Base-by-base conservation (phyloP, 192 early-diverging fungal species). In the Coemansia reversa region DNA sequence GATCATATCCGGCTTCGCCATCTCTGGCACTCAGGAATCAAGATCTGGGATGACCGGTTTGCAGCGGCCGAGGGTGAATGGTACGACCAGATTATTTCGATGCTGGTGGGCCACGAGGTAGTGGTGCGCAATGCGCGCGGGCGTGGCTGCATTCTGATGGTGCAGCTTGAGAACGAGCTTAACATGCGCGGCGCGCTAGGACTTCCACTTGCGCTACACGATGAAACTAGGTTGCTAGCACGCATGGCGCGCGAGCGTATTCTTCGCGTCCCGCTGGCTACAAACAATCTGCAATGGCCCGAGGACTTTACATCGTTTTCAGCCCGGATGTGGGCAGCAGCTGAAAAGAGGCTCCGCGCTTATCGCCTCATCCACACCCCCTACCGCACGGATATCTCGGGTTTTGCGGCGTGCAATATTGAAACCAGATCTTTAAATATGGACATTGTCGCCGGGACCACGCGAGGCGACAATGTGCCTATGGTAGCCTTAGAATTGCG, bases 131-230 rank as follows among this genome's bases (percentile, higher is more conserved):
- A 70, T 39, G 63, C 57, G 2, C 55, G 79, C 9, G 65, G 72
- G 24, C 75, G 78, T 39, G 91, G 91, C 2, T 95, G 91, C 61
- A 83, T 95, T 7, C n/a, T 93, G 7, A 81, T 78, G 20, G 66
- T 93, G 12, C 93, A 95, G 74, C 84, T 94, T 55, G 93, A 95
- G 62, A 94, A 95, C 77, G 87, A 92, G 29, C 71, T 86, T 8
- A 88, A 88, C 45, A 86, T 89, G 55, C 81, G 66, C 23, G 73
- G 74, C 30, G 66, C 75, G 5, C 63, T 88, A 49, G 70, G 64
- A 11, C 72, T 89, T n/a, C 91, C 93, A 6, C 63, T 92, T 14
- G 92, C 90, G 2, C 70, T 90, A 28, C 85, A 86, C 55, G 92
- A 95, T 70, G 91, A 95, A 58, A 94, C 93, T 80, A 71, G 89